phyloP scores from a whole-genome alignment of 768 basidiomycete species.

The Coprinopsis sp. region DNA sequence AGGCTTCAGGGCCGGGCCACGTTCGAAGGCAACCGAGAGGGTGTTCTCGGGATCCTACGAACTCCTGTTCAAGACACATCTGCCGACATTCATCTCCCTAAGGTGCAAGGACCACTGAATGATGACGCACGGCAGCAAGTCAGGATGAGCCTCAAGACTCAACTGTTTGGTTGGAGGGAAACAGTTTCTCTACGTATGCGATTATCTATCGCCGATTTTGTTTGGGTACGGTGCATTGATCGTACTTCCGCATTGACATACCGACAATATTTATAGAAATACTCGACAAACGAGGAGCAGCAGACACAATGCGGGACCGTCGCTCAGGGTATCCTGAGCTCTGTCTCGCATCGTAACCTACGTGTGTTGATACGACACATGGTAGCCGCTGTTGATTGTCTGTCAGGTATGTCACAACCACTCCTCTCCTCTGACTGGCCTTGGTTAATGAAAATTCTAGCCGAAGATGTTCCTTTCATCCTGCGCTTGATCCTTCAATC shows the following conservation, averaged over 20 bases:
- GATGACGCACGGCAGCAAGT: constrained; percentile 41
- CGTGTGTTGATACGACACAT: constrained; percentile 56
- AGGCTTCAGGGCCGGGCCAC: constrained; percentile 17
- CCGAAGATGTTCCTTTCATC: constrained; percentile 60
- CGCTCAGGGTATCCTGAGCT: constrained; percentile 45
- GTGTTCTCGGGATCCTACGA: constrained; percentile 43
- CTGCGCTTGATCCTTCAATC: constrained; percentile 58
- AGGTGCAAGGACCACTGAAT: constrained; percentile 22
- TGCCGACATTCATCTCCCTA: constrained; percentile 24
- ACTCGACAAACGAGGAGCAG: constrained; percentile 36
- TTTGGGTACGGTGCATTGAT: constrained; percentile 34
- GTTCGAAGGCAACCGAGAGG: constrained; percentile 35
- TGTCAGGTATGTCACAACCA: constrained; percentile 39
- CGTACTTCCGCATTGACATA: not conserved
- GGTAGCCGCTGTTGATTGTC: constrained; percentile 35
- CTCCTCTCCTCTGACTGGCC: not conserved
- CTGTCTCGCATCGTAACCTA: constrained; percentile 50
- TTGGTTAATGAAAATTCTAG: constrained; percentile 29
- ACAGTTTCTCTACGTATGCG: constrained; percentile 52
- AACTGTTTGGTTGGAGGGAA: constrained; percentile 60
- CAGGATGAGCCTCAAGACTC: constrained; percentile 43
- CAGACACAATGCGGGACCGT: constrained; percentile 46
- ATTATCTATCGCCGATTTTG: constrained; percentile 47
- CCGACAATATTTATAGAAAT: constrained; percentile 36
- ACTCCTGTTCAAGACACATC: constrained; percentile 30